Evolutionary conservation across 2,329 filamentous ascomycete species (phyloP).

Genomic region (Arthrobotrys sinensis): DNA sequence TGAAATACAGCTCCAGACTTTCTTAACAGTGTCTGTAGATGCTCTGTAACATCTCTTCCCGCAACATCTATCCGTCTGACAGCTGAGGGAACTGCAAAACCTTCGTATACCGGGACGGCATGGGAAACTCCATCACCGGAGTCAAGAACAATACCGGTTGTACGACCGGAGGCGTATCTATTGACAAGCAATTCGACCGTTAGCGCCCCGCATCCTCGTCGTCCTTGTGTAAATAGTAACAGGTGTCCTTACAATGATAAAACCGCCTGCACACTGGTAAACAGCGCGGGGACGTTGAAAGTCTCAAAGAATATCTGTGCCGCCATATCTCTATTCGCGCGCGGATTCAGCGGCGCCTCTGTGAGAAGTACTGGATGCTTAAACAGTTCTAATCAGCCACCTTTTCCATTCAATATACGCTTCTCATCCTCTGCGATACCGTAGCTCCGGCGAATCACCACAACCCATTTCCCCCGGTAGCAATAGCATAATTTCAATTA

Average conservation of each 20-base stretch:
- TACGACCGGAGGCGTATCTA: slow-evolving; percentile 86
- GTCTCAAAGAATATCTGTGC: slow-evolving; percentile 99
- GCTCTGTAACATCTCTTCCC: slow-evolving; percentile 94
- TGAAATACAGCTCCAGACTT: slow-evolving; percentile 96
- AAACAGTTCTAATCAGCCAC: slow-evolving; percentile 58
- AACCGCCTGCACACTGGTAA: slow-evolving; percentile 97
- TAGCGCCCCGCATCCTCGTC: neutral
- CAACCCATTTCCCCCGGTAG: neutral
- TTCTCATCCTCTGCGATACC: slow-evolving; percentile 40
- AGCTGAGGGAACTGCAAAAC: slow-evolving; percentile 95
- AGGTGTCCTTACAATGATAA: slow-evolving; percentile 79
- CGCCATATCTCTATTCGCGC: slow-evolving; percentile 94
- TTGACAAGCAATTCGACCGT: slow-evolving; percentile 2
- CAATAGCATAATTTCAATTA: slow-evolving; percentile 21
- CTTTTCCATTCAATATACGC: slow-evolving; percentile 10
- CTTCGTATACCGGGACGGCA: slow-evolving; percentile 96
- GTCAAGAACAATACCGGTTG: slow-evolving; percentile 95
- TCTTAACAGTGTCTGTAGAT: slow-evolving; percentile 89
- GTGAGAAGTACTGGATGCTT: slow-evolving; percentile 96
- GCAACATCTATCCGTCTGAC: slow-evolving; percentile 97
- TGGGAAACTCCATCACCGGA: slow-evolving; percentile 97
- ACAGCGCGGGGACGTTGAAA: slow-evolving; percentile 96
- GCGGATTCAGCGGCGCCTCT: slow-evolving; percentile 94
- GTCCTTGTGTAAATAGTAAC: neutral
- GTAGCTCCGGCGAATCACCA: neutral